These are phyloP conservation scores for Exidia glandulosa DNA, from an alignment of 768 basidiomycete species.

Conservation along the genomic window DNA sequence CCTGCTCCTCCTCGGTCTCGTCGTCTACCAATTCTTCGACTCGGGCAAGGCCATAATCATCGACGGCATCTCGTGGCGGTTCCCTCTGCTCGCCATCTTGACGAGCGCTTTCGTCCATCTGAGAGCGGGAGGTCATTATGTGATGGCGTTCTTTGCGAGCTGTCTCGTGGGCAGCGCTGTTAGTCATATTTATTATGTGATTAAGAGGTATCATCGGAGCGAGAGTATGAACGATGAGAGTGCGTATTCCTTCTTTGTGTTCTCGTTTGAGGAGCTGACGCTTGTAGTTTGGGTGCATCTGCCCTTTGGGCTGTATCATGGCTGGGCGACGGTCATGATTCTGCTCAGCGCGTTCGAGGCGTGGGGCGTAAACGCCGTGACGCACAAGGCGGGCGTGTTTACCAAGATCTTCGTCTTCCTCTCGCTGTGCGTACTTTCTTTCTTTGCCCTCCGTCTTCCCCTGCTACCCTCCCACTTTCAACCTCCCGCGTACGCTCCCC, in stretches of 20 bases:
- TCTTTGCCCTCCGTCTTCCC: too few species aligned
- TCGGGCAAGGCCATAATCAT: slow-evolving; percentile 66
- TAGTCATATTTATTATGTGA: slow-evolving; percentile 83
- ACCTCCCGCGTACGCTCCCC: too few species aligned
- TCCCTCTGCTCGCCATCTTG: slow-evolving; percentile 76
- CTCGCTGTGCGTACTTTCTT: slow-evolving; percentile 53
- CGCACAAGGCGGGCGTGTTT: slow-evolving; percentile 65
- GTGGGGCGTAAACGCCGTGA: slow-evolving; percentile 67
- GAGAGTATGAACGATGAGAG: slow-evolving; percentile 58
- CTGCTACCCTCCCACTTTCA: too few species aligned
- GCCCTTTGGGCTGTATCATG: slow-evolving; percentile 93
- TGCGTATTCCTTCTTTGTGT: too few species aligned
- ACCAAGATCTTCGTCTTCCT: slow-evolving; percentile 95
- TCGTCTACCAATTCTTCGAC: slow-evolving; percentile 84
- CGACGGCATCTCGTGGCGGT: slow-evolving; percentile 84
- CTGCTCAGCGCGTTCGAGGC: slow-evolving; percentile 78
- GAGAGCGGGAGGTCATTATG: slow-evolving; percentile 66
- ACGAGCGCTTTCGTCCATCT: slow-evolving; percentile 85
- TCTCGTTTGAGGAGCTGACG: too few species aligned
- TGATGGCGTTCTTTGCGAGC: slow-evolving; percentile 74
- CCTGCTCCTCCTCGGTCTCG: slow-evolving; percentile 76
- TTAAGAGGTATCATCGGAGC: slow-evolving; percentile 75
- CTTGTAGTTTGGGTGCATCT: slow-evolving; percentile 81
- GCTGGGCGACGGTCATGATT: slow-evolving; percentile 80
- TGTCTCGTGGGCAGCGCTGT: slow-evolving; percentile 70